Conservation (phyloP, 2,329 filamentous ascomycete species). For the Zymoseptoria passerinii region DNA sequence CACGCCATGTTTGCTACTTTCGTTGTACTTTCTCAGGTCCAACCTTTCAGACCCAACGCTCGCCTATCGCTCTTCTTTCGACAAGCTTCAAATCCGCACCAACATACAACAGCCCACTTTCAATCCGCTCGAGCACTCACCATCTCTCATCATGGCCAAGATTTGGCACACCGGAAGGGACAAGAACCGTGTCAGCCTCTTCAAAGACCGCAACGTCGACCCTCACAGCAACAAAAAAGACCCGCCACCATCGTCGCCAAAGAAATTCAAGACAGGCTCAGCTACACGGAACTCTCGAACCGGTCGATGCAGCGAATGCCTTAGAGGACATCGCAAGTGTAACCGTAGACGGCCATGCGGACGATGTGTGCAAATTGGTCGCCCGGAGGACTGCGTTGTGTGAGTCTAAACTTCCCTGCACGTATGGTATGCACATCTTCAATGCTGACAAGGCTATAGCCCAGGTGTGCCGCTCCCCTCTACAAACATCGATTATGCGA, state of each 20-base stretch:
- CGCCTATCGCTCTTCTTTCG: too few relatives aligned
- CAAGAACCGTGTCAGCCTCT: background rate
- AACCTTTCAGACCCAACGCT: too few relatives aligned
- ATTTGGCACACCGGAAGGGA: background rate
- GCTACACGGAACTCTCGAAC: too few relatives aligned
- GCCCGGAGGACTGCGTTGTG: background rate
- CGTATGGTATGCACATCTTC: background rate
- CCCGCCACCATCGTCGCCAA: background rate
- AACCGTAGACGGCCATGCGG: background rate
- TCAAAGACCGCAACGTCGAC: background rate
- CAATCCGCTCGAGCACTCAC: too few relatives aligned
- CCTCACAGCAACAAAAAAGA: background rate
- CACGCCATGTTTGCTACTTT: too few relatives aligned
- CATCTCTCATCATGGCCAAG: background rate
- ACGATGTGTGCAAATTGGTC: background rate
- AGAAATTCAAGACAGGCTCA: background rate
- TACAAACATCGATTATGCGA: too few relatives aligned
- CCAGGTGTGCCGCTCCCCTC: background rate
- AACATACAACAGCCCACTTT: too few relatives aligned
- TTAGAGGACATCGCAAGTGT: background rate
- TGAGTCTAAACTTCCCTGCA: background rate
- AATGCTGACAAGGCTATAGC: background rate
- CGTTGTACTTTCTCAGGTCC: too few relatives aligned
- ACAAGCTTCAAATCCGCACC: too few relatives aligned
- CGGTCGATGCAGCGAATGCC: background rate